Evolutionary conservation across 2,329 filamentous ascomycete genomes (phyloP).

Genomic region (Geosmithia flava): DNA sequence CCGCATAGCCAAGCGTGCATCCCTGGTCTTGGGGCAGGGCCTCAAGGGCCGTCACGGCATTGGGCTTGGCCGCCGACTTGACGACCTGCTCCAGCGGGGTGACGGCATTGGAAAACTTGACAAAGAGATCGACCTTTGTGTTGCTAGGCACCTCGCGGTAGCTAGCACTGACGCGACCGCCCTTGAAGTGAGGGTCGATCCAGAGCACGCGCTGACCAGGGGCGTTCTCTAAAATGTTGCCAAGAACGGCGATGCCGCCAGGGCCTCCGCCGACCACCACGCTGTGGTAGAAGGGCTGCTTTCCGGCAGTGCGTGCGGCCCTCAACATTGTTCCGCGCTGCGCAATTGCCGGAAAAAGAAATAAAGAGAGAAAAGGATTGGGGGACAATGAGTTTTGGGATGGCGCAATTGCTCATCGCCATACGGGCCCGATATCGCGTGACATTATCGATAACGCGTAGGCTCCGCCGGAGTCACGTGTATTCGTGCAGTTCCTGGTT

Average conservation of each 20-base stretch:
- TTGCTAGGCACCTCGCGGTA: conserved; percentile 52
- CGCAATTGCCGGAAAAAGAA: neutral
- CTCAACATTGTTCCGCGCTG: neutral
- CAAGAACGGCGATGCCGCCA: conserved; percentile 42
- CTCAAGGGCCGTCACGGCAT: conserved; percentile 40
- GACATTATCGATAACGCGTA: no score
- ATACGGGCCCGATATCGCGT: no score
- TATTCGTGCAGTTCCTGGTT: no score
- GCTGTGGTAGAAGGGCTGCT: conserved; percentile 3
- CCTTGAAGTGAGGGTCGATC: conserved; percentile 45
- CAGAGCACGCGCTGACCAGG: conserved; percentile 34
- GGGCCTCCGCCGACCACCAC: conserved; percentile 8
- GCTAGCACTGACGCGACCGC: conserved; percentile 34
- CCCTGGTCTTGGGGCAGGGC: conserved; percentile 42
- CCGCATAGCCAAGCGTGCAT: conserved; percentile 43
- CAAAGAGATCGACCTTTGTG: conserved; percentile 48
- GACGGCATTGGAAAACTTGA: conserved; percentile 40
- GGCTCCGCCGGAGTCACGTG: no score
- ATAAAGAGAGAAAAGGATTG: neutral
- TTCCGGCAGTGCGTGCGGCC: neutral
- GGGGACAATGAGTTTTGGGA: no score
- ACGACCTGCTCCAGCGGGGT: conserved; percentile 39
- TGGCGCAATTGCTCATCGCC: no score
- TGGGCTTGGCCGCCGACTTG: conserved; percentile 31
- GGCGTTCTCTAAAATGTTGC: conserved; percentile 43